These are phyloP conservation scores for Arabidopsis thaliana DNA, from an alignment of 345 rosid species.

Conservation along the genomic window DNA sequence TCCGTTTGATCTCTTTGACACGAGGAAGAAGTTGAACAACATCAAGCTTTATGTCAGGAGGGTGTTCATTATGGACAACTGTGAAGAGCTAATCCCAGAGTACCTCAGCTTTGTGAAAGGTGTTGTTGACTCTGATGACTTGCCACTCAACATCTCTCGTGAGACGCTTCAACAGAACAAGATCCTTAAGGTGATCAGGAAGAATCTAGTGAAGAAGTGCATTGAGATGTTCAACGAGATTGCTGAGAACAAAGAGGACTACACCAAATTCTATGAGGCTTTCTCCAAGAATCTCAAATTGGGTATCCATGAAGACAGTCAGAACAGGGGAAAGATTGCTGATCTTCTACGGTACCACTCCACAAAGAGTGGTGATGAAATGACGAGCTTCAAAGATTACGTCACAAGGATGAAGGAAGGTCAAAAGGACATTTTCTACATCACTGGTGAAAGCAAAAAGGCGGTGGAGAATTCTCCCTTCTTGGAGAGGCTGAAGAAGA, in stretches of 20 bases:
- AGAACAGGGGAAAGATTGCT: constrained; percentile 77
- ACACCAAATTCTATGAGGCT: constrained; percentile 80
- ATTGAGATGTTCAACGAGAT: constrained; percentile 92
- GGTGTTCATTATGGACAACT: constrained; percentile 94
- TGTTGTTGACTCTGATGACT: constrained; percentile 88
- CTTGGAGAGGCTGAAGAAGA: constrained; percentile 82
- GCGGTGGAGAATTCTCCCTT: constrained; percentile 93
- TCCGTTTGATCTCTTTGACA: constrained; percentile 88
- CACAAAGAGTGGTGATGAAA: constrained; percentile 78
- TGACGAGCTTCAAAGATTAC: constrained; percentile 84
- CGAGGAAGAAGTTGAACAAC: constrained; percentile 83
- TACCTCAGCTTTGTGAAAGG: constrained; percentile 86
- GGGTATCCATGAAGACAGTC: constrained; percentile 91
- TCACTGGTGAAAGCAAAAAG: constrained; percentile 82
- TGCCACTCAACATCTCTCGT: constrained; percentile 93
- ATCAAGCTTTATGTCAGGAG: constrained; percentile 85
- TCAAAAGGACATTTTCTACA: constrained; percentile 81
- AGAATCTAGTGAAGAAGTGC: constrained; percentile 90
- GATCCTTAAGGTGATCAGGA: constrained; percentile 91
- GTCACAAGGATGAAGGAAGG: constrained; percentile 95
- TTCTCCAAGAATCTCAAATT: constrained; percentile 87
- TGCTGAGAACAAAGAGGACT: constrained; percentile 86
- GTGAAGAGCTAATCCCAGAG: constrained; percentile 87
- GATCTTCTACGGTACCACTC: constrained; percentile 83
- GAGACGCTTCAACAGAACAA: constrained; percentile 92